Conservation (phyloP, 164 flowering plant species). For the Nelumbo lutea region DNA sequence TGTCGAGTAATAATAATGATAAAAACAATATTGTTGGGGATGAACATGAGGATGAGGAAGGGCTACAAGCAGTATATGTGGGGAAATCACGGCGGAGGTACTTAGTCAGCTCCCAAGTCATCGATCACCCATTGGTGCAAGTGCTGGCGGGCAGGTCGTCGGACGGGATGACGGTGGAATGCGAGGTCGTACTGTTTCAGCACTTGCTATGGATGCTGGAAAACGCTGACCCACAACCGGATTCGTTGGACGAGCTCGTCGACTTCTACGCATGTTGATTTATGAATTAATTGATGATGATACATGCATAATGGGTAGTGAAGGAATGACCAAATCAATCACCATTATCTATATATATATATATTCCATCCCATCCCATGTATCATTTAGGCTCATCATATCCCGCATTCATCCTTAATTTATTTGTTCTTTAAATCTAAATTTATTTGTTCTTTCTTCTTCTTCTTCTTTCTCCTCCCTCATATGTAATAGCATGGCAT, state of each 20-base stretch:
- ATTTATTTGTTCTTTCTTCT: no score
- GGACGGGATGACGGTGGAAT: conserved; percentile 39
- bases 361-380: no score
- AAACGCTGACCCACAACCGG: conserved; percentile 58
- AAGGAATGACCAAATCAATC: no score
- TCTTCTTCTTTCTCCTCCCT: no score
- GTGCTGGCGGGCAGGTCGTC: conserved; percentile 52
- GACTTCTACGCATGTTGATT: conserved; percentile 57
- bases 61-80: conserved; percentile 44
- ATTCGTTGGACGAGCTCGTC: conserved; percentile 67
- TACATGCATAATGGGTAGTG: not conserved
- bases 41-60: not conserved
- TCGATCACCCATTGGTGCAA: conserved; percentile 66
- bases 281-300: not conserved
- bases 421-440: no score
- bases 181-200: conserved; percentile 92
- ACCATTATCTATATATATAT: no score
- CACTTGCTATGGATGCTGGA: conserved; percentile 96
- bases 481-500: no score
- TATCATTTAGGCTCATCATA: no score
- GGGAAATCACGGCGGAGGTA: conserved; percentile 74
- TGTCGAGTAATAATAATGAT: not conserved
- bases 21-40: not conserved
- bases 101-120: conserved; percentile 44
- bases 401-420: no score